phyloP scores from a whole-genome alignment of 371 early-diverging fungal genomes.

The Batkoa obscura region DNA sequence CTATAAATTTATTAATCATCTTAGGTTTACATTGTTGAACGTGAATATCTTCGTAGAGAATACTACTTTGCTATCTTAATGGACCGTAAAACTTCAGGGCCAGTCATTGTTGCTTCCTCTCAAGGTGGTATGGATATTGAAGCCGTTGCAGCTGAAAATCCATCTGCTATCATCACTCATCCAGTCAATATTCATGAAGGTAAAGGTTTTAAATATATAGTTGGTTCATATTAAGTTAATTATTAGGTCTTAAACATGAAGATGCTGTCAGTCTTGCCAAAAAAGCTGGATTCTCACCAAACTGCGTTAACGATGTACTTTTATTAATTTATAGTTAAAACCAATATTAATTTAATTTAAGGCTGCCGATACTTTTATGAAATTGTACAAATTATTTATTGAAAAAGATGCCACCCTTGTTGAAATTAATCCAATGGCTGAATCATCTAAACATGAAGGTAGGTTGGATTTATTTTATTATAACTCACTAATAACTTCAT shows the following conservation, averaged over 20 bases:
- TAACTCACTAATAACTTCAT: not conserved
- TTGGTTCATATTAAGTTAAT: no score
- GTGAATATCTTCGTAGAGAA: slow-evolving; percentile 85
- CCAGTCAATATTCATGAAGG: slow-evolving; percentile 59
- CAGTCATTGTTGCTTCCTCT: slow-evolving; percentile 84
- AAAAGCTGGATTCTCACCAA: slow-evolving; percentile 74
- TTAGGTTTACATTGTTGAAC: slow-evolving; percentile 82
- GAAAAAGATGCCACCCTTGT: slow-evolving; percentile 94
- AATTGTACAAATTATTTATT: slow-evolving; percentile 85
- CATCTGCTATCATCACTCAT: slow-evolving; percentile 75
- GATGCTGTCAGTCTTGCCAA: slow-evolving; percentile 44
- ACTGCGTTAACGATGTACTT: slow-evolving; percentile 34
- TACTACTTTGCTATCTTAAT: slow-evolving; percentile 96
- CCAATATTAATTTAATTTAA: slow-evolving; percentile 6
- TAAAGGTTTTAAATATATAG: slow-evolving; percentile 11
- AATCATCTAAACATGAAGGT: slow-evolving; percentile 72
- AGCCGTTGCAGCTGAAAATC: slow-evolving; percentile 80
- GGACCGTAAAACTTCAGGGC: slow-evolving; percentile 89
- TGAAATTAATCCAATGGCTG: slow-evolving; percentile 95
- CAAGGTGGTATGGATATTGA: slow-evolving; percentile 98
- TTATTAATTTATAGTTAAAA: not conserved
- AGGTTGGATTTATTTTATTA: slow-evolving; percentile 4
- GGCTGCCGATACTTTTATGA: slow-evolving; percentile 81
- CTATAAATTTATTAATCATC: not conserved
- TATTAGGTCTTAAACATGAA: slow-evolving; percentile 31